phyloP scores from a whole-genome alignment of 352 stramenopile genomes.

The Achlya hypogyna region DNA sequence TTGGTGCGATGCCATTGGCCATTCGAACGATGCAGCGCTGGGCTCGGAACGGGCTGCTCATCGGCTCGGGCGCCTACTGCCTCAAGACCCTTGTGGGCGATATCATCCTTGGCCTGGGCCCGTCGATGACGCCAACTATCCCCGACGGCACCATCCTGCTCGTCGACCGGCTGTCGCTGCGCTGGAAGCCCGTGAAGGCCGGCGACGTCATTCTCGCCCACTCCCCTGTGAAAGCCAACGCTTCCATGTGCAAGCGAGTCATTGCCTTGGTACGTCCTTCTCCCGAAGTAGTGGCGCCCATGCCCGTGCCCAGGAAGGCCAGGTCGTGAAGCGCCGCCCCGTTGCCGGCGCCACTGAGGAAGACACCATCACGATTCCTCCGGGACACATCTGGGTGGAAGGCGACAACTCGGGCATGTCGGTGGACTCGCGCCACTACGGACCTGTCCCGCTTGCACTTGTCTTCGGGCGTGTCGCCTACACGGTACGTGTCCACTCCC shows the following conservation, averaged over 20 bases:
- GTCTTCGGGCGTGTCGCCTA: constrained; percentile 65
- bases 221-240: constrained; percentile 61
- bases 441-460: constrained; percentile 82
- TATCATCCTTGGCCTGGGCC: constrained; percentile 74
- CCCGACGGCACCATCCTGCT: constrained; percentile 75
- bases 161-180: constrained; percentile 63
- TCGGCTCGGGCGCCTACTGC: constrained; percentile 30
- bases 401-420: constrained; percentile 93
- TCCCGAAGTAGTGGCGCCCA: neutral
- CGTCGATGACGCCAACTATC: constrained; percentile 76
- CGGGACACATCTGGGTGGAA: constrained; percentile 94
- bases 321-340: constrained; percentile 68
- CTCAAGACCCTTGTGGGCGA: constrained; percentile 64
- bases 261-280: constrained; percentile 70
- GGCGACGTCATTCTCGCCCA: constrained; percentile 77
- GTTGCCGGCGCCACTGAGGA: constrained; percentile 46
- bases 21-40: neutral
- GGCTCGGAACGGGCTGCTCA: neutral
- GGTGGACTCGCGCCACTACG: constrained; percentile 91
- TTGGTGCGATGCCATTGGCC: neutral
- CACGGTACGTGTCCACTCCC: constrained; percentile 45
- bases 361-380: constrained; percentile 65
- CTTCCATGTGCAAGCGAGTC: constrained; percentile 81
- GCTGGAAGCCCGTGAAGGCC: constrained; percentile 50
- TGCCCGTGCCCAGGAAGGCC: constrained; percentile 45